A percentile compares a stretch with the other conserved stretches of the same genome.
These are phyloP conservation scores for Daedalea quercina DNA, from an alignment of 768 basidiomycete genomes.

Conservation along the genomic window DNA sequence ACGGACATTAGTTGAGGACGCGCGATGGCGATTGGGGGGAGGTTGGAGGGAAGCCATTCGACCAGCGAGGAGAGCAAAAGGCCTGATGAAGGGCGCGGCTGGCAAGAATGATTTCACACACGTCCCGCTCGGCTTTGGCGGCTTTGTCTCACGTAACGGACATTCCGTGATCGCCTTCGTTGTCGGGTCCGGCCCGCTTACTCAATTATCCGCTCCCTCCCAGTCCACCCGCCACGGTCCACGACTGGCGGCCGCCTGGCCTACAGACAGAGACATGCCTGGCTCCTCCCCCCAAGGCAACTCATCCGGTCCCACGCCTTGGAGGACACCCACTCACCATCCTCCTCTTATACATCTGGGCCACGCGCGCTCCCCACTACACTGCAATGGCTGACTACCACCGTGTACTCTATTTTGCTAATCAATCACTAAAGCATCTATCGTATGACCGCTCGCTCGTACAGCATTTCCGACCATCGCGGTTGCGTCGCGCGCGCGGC, in stretches of 20 bases:
- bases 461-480: too few relatives aligned
- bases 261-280: not conserved
- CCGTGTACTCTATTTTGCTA: too few relatives aligned
- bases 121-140: not conserved
- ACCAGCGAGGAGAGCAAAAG: not conserved
- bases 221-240: not conserved
- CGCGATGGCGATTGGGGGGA: constrained; percentile 39
- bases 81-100: not conserved
- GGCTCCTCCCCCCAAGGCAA: not conserved
- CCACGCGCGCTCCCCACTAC: too few relatives aligned
- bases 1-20: constrained; percentile 53
- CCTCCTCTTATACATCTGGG: too few relatives aligned
- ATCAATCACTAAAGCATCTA: too few relatives aligned
- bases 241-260: not conserved
- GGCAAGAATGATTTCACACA: constrained; percentile 1
- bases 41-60: constrained; percentile 19
- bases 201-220: not conserved
- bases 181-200: constrained; percentile 1
- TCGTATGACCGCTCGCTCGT: too few relatives aligned
- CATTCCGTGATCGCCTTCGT: not conserved
- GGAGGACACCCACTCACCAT: too few relatives aligned
- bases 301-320: too few relatives aligned
- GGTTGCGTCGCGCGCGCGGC: too few relatives aligned
- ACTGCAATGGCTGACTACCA: too few relatives aligned
- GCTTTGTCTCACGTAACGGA: not conserved